These are phyloP conservation scores for Penicillium nucicola DNA, from an alignment of 495 filamentous ascomycete genomes.

Conservation along the genomic window DNA sequence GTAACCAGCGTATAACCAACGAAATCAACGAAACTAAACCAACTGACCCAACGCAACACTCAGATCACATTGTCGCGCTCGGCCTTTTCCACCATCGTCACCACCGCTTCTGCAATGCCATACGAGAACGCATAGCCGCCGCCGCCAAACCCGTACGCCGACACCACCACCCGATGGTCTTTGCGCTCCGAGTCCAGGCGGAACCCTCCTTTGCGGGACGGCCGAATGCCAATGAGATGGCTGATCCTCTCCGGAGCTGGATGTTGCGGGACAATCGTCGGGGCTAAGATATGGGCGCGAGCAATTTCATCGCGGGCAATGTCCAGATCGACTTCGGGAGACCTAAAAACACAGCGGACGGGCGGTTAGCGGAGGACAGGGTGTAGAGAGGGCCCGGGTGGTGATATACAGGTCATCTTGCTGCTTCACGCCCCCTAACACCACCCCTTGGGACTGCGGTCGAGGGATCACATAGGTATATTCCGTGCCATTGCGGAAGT, in stretches of 20 bases:
- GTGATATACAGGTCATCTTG: constrained; percentile 33
- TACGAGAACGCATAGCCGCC: constrained; percentile 46
- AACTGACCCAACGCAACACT: no score
- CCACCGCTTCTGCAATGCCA: constrained; percentile 37
- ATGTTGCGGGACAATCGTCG: constrained; percentile 35
- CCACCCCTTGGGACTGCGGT: constrained; percentile 37
- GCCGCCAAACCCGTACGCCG: constrained; percentile 44
- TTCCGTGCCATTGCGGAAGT: constrained; percentile 43
- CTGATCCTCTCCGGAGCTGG: constrained; percentile 29
- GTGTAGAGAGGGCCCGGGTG: not conserved
- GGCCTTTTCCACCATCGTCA: constrained; percentile 36
- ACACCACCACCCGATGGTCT: constrained; percentile 27
- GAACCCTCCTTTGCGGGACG: constrained; percentile 36
- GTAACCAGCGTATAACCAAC: no score
- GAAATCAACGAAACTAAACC: no score
- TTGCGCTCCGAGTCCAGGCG: constrained; percentile 34
- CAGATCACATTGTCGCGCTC: constrained; percentile 34
- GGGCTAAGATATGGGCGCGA: constrained; percentile 39
- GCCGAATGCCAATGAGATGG: constrained; percentile 42
- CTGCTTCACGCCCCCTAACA: constrained; percentile 48
- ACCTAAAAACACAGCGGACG: no score
- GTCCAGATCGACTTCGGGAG: constrained; percentile 35
- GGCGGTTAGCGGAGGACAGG: no score
- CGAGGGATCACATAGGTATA: constrained; percentile 52
- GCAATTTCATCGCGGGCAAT: constrained; percentile 41